Conservation (phyloP, 2,329 filamentous ascomycete species). For the Chrysoporthe austroafricana region DNA sequence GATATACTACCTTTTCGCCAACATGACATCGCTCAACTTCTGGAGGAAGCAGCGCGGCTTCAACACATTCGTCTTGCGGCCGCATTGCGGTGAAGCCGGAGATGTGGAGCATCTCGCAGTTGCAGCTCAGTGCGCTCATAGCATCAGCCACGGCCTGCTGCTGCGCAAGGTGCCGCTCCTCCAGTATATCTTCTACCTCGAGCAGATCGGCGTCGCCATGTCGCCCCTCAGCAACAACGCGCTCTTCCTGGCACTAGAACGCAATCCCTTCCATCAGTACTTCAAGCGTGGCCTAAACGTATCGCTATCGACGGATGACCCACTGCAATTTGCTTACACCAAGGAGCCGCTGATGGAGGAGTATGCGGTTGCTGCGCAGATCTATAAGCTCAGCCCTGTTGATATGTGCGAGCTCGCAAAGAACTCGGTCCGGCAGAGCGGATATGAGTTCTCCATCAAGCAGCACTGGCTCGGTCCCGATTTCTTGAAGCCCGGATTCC, state of each 20-base stretch:
- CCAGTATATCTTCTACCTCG: constrained; percentile 97
- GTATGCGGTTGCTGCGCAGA: constrained; percentile 96
- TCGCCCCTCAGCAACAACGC: constrained; percentile 99
- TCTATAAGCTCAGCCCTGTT: constrained; percentile 94
- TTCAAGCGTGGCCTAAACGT: constrained; percentile 95
- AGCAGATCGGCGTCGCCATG: constrained; percentile 98
- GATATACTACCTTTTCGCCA: constrained; percentile 97
- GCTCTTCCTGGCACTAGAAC: constrained; percentile 92
- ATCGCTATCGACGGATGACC: constrained; percentile 94
- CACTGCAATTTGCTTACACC: constrained; percentile 96
- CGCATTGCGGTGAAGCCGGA: constrained; percentile 95
- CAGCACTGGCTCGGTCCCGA: constrained; percentile 86
- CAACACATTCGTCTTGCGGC: constrained; percentile 91
- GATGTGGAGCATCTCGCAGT: constrained; percentile 96
- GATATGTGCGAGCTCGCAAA: constrained; percentile 99
- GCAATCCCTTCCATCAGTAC: constrained; percentile 94
- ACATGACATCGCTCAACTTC: constrained; percentile 88
- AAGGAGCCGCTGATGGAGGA: constrained; percentile 98
- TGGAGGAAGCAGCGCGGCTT: constrained; percentile 91
- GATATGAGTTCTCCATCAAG: constrained; percentile 88
- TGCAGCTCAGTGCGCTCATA: constrained; percentile 89
- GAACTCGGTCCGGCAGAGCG: constrained; percentile 92
- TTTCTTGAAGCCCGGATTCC: constrained; percentile 76
- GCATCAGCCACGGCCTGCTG: constrained; percentile 92
- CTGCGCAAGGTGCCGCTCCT: constrained; percentile 92